These are phyloP conservation scores for Lachancea mirantina DNA, from an alignment of 805 yeast genomes.

Conservation along the genomic window DNA sequence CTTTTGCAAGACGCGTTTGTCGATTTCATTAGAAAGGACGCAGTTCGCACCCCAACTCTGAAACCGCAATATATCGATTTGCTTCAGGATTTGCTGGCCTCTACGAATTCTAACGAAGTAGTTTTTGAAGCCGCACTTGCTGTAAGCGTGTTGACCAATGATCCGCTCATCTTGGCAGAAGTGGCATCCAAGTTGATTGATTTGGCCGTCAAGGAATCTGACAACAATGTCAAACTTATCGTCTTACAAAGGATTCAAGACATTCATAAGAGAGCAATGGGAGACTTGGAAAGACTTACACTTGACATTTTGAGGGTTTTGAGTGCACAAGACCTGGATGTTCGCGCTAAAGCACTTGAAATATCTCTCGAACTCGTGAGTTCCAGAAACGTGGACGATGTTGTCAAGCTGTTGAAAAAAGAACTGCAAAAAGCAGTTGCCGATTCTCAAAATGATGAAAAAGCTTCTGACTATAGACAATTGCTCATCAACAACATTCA, in stretches of 20 bases:
- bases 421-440: conserved; percentile 73
- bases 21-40: conserved; percentile 84
- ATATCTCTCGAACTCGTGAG: conserved; percentile 76
- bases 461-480: conserved; percentile 80
- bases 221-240: conserved; percentile 88
- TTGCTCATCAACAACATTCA: conserved; percentile 82
- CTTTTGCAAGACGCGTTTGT: conserved; percentile 81
- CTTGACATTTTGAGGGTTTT: conserved; percentile 82
- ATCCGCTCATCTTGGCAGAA: conserved; percentile 59
- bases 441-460: conserved; percentile 57
- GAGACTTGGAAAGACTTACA: conserved; percentile 73
- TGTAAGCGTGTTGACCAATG: conserved; percentile 51
- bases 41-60: conserved; percentile 53
- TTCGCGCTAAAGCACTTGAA: conserved; percentile 78
- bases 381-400: conserved; percentile 88
- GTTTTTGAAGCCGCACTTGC: conserved; percentile 89
- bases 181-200: conserved; percentile 86
- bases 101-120: conserved; percentile 53
- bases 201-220: conserved; percentile 86
- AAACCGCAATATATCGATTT: conserved; percentile 65
- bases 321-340: conserved; percentile 84
- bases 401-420: conserved; percentile 82
- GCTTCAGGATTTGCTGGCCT: conserved; percentile 64
- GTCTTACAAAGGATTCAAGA: conserved; percentile 81
- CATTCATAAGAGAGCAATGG: conserved; percentile 67